Conservation (phyloP, 139 green algal genomes). For the Micractinium sp. region DNA sequence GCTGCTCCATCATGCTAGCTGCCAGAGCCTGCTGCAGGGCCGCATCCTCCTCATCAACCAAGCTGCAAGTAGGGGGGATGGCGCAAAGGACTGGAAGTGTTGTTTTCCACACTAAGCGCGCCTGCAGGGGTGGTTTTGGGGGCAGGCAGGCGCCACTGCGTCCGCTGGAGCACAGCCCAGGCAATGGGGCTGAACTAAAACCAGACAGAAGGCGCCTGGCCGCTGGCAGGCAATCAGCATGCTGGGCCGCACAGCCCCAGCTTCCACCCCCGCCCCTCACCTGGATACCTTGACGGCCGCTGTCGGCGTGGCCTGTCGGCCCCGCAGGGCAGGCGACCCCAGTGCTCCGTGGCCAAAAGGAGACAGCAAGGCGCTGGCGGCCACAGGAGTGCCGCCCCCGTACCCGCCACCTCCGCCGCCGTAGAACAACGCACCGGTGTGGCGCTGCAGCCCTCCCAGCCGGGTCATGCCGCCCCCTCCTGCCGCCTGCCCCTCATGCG, state of each 20-base stretch:
- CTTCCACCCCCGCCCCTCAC: neutral
- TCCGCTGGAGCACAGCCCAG: neutral
- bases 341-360: neutral
- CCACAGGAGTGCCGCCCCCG: neutral
- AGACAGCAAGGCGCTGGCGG: neutral
- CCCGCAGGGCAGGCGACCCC: neutral
- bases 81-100: neutral
- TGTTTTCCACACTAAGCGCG: neutral
- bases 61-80: neutral
- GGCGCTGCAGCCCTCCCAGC: neutral
- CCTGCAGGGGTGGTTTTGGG: neutral
- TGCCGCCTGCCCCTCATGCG: neutral
- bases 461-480: neutral
- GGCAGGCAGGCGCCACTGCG: neutral
- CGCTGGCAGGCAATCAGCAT: no score
- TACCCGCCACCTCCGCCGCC: neutral
- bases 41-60: constrained; percentile 4
- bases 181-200: no score
- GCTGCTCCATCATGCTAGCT: constrained; percentile 8
- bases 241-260: no score
- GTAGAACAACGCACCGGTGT: neutral
- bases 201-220: neutral
- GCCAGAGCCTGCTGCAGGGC: constrained; percentile 23
- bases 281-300: neutral
- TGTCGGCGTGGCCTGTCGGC: neutral